Conservation (phyloP, 805 yeast genomes). For the Saccharomycopsis fodiens region DNA sequence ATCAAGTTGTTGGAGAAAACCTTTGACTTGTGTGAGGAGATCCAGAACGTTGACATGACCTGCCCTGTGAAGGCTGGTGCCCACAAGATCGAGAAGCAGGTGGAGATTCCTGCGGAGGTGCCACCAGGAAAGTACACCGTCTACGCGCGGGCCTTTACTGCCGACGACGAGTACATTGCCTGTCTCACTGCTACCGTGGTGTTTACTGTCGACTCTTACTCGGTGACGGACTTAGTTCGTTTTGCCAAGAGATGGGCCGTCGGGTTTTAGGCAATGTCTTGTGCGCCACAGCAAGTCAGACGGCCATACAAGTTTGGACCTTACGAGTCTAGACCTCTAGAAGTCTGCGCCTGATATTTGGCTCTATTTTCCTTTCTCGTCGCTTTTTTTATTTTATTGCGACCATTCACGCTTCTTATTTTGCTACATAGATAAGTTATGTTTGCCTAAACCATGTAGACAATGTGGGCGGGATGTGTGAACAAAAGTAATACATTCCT, state of each 20-base stretch:
- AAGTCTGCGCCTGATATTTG: no score
- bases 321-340: no score
- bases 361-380: background rate
- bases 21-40: slow-evolving; percentile 87
- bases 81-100: slow-evolving; percentile 58
- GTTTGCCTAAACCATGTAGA: no score
- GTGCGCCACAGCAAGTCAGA: no score
- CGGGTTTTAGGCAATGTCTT: slow-evolving; percentile 8
- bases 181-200: slow-evolving; percentile 72
- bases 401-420: background rate
- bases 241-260: slow-evolving; percentile 15
- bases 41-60: slow-evolving; percentile 71
- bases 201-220: slow-evolving; percentile 29
- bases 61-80: slow-evolving; percentile 77
- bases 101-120: slow-evolving; percentile 82
- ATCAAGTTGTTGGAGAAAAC: slow-evolving; percentile 82
- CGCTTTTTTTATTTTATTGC: background rate
- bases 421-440: no score
- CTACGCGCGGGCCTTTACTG: slow-evolving; percentile 83
- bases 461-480: no score
- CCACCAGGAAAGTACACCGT: slow-evolving; percentile 94
- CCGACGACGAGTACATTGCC: slow-evolving; percentile 71
- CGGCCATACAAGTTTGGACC: no score
- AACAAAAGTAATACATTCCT: no score
- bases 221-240: slow-evolving; percentile 10